Percentiles rank a stretch among this genome's conserved stretches.
phyloP scores from a whole-genome alignment of 2,329 filamentous ascomycete species.

The Hymenoscyphus repandus region DNA sequence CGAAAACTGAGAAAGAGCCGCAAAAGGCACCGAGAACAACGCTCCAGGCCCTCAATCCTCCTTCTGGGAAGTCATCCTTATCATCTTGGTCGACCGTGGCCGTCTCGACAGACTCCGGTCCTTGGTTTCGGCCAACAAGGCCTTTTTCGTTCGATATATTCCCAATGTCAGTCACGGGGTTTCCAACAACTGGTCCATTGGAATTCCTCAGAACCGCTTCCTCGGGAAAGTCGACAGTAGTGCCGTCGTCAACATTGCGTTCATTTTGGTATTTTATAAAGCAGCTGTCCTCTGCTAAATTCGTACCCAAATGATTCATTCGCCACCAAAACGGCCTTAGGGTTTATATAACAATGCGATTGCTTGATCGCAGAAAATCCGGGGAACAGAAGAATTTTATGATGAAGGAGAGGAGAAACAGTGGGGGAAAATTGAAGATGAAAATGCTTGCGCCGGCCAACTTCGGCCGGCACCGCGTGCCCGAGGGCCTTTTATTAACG shows the following conservation, averaged over 20 bases:
- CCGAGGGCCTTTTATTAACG: no score
- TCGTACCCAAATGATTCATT: slow-evolving; percentile 29
- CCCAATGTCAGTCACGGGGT: slow-evolving; percentile 8
- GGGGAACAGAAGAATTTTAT: slow-evolving; percentile 3
- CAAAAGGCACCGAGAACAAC: slow-evolving; percentile 63
- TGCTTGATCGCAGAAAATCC: background rate
- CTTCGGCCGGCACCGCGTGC: background rate
- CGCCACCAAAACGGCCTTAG: slow-evolving; percentile 17
- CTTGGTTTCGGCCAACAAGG: slow-evolving; percentile 3
- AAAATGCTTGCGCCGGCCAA: background rate
- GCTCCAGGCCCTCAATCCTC: slow-evolving; percentile 57
- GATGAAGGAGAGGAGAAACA: slow-evolving; percentile 7
- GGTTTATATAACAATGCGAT: background rate
- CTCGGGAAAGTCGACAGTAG: slow-evolving; percentile 5
- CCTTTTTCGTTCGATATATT: slow-evolving; percentile 11
- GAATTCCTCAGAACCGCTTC: slow-evolving; percentile 12
- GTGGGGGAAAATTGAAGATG: background rate
- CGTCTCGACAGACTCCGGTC: slow-evolving; percentile 12
- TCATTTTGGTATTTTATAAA: slow-evolving; percentile 31
- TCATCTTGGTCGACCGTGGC: slow-evolving; percentile 18
- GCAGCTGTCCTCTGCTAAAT: slow-evolving; percentile 38
- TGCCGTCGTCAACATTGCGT: slow-evolving; percentile 8
- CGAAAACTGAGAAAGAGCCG: slow-evolving; percentile 55
- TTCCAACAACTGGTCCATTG: slow-evolving; percentile 2
- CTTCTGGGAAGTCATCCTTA: slow-evolving; percentile 54